Evolutionary conservation across 306 rosid genomes (phyloP), one percentile per base, ranked within the genome.

Genomic region (Lagenaria siceraria): DNA sequence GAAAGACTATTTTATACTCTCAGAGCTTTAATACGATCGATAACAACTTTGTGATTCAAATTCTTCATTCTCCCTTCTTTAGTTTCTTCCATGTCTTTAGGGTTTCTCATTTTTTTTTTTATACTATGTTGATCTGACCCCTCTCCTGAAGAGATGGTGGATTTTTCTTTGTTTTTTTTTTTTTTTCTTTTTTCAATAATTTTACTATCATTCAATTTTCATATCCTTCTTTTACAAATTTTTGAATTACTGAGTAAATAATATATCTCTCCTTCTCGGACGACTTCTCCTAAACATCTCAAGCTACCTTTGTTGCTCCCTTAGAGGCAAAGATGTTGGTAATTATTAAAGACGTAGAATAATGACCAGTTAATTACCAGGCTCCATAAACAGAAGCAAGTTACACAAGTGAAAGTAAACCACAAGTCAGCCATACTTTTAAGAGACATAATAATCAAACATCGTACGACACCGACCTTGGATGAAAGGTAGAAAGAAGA

Each of bases 401-500:
- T 29, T 31, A 46, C 46, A 63, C 18, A 63, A 43, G 52, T 70
- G 7, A 70, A 27, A 21, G 53, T 70, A 24, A 70, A 70, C 75
- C 38, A 43, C 55, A 24, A 24, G 31, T 64, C 49, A 19, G 69
- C 10, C 69, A 31, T 25, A 25, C 35, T 24, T 58, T 10, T 58
- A 58, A 58, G 69, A 29, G 70, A 65, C n/a, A 68, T n/a, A 21
- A 36, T 36, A 65, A 22, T 19, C 72, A 12, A 68, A 24, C 36
- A 70, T 46, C 65, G 78, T 70, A 76, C 38, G 17, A 42, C 10
- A 22, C 81, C 7, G 79, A 94, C 98, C 97, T 94, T 94, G 76
- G 98, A 92, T 2, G 98, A 88, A 80, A 94, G 83, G 87, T 81
- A 94, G 85, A 94, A 86, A 78, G 88, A 85, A 80, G 93, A 89